Percentiles rank a stretch among this genome's conserved stretches.
These are phyloP conservation scores for Syzygium jambos DNA, from an alignment of 345 rosid genomes.

Conservation along the genomic window DNA sequence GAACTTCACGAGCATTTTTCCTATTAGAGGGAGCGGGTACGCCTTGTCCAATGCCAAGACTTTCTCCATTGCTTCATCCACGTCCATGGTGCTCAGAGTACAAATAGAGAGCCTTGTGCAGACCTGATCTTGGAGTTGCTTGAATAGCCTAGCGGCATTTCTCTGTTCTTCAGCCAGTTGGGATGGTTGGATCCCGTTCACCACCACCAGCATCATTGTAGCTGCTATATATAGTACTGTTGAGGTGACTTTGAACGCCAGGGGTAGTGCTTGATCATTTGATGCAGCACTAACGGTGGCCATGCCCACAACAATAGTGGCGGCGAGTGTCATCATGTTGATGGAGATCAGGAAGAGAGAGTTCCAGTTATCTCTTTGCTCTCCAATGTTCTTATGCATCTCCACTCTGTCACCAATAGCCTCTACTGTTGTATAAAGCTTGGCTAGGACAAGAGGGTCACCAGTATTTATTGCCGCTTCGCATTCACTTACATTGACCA, in stretches of 20 bases:
- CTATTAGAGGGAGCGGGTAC: slow-evolving; percentile 47
- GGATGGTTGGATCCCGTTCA: slow-evolving; percentile 52
- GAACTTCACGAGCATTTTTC: slow-evolving; percentile 44
- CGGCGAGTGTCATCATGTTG: slow-evolving; percentile 38
- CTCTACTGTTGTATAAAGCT: slow-evolving; percentile 19
- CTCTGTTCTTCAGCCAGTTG: slow-evolving; percentile 58
- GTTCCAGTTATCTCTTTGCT: slow-evolving; percentile 51
- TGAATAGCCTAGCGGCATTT: slow-evolving; percentile 40
- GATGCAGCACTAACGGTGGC: slow-evolving; percentile 21
- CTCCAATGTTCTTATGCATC: slow-evolving; percentile 45
- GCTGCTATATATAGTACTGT: slow-evolving; percentile 28
- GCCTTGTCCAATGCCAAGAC: slow-evolving; percentile 44
- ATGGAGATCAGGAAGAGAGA: slow-evolving; percentile 33
- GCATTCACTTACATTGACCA: neutral
- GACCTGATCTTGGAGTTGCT: slow-evolving; percentile 31
- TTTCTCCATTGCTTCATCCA: slow-evolving; percentile 29
- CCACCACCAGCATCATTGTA: slow-evolving; percentile 23
- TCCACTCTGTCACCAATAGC: slow-evolving; percentile 39
- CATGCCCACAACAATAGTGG: slow-evolving; percentile 22
- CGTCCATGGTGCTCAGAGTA: slow-evolving; percentile 16
- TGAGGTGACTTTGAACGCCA: slow-evolving; percentile 29
- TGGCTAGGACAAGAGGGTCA: neutral
- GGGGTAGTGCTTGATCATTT: slow-evolving; percentile 1
- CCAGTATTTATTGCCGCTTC: neutral
- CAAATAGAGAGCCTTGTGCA: slow-evolving; percentile 14